Base-by-base conservation (phyloP, 768 basidiomycete genomes). In the Kwoniella sp. region DNA sequence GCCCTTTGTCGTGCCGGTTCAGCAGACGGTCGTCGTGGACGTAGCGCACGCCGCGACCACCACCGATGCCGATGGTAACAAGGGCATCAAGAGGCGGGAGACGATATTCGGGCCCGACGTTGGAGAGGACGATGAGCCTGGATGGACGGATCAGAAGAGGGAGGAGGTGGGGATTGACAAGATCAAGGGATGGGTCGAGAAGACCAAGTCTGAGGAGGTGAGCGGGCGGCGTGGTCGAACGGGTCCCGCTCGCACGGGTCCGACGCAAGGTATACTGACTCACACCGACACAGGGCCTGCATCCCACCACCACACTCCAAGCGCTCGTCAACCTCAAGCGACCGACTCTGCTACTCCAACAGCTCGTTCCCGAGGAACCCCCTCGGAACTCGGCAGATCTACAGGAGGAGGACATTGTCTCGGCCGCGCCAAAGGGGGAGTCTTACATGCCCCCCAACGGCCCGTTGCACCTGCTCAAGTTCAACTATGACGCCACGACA, bases 281-380 rank as follows among this genome's bases (percentile, higher is more conserved):
- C 53, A 40, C n/a, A 31, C 10, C 5, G 32, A 27, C 9, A 14
- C 60, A 89, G 88, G 73, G 83, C 26, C 80, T 84, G 9, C 86
- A 89, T 65, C 83, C 90, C 0, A 93, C 91, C 0, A 96, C 91
- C 0, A 93, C 91, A 2, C 79, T 96, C 0, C 91, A 95, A 76
- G 91, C 91, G 0, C 80, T 92, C 28, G 90, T 95, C 59, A 96
- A 95, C 69, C 83, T 95, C 62, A 93, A 92, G 70, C 82, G 91
- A 4, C 91, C 91, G 0, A 84, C 88, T 1, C 79, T 96, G 28
- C 81, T 85, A 11, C 81, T 92, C 3, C 49, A 67, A 26, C 70
- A 69, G 9, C 52, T 73, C 31, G 64, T 62, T n/a, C 40, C 41
- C 38, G 50, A 51, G 31, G 42, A 51, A 23, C 32, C 46, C 8